phyloP scores from a whole-genome alignment of 805 yeast species.

The Lachancea kluyveri region DNA sequence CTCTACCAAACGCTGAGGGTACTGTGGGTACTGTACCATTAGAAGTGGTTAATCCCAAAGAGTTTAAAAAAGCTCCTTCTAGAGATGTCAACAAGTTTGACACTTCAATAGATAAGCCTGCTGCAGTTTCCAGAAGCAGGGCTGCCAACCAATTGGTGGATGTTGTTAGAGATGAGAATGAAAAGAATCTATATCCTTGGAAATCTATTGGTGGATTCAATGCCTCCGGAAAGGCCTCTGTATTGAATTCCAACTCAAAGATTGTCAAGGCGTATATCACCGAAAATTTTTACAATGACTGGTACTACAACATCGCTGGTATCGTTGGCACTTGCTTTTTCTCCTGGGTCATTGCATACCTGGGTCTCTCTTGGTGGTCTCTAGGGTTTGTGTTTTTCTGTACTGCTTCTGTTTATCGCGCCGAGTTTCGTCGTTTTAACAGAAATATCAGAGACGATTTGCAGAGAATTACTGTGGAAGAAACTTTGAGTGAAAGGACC shows the following conservation, averaged over 20 bases:
- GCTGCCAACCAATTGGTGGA: constrained; percentile 13
- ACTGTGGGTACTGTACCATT: constrained; percentile 27
- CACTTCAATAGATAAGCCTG: constrained; percentile 25
- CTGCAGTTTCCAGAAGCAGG: constrained; percentile 9
- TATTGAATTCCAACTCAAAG: constrained; percentile 24
- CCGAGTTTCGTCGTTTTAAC: constrained; percentile 71
- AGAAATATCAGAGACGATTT: constrained; percentile 72
- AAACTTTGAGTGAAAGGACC: constrained; percentile 51
- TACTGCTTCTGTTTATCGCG: constrained; percentile 60
- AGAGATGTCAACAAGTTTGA: constrained; percentile 25
- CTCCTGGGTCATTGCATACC: constrained; percentile 59
- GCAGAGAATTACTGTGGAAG: constrained; percentile 56
- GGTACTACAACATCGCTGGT: constrained; percentile 62
- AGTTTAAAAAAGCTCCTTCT: constrained; percentile 16
- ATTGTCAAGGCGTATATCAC: constrained; percentile 51
- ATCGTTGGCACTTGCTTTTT: constrained; percentile 67
- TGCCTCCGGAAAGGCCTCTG: constrained; percentile 14
- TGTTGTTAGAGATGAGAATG: constrained; percentile 10
- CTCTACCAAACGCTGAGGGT: constrained; percentile 21
- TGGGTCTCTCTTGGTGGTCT: constrained; percentile 61
- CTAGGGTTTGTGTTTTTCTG: constrained; percentile 52
- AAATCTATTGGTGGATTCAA: constrained; percentile 27
- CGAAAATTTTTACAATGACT: constrained; percentile 66
- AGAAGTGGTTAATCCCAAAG: constrained; percentile 24
- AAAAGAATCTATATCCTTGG: constrained; percentile 32